Evolutionary conservation across 2,329 filamentous ascomycete genomes (phyloP), one percentile per base, ranked within the genome.

Genomic region (Aspergillus sclerotialis): DNA sequence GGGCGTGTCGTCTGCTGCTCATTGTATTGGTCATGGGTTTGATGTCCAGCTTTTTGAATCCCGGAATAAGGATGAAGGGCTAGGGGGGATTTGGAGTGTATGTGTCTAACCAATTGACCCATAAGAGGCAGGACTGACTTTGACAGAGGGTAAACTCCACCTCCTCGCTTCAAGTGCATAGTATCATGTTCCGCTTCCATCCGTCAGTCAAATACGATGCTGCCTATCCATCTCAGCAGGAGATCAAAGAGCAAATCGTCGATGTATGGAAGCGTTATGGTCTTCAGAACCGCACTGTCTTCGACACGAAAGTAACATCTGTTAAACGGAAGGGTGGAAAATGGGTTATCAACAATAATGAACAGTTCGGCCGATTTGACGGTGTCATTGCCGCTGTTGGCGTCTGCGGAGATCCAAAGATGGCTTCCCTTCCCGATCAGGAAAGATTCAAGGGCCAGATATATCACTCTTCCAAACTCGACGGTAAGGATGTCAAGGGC

Each of bases 151-250:
- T 92, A 26, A 90, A 92, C 64, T 84, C 83, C 33, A 89, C 84
- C 0, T 89, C 84, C 0, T 78, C 83, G 11, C 72, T 93, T 1
- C 85, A 92, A 52, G 89, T 93, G 14, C 84, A 93, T 56, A 85
- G 80, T 13, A 59, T 89, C 38, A 92, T 92, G 85, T 93, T 90
- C 58, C 76, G 86, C 14, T 94, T 93, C 56, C 84, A 90, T 46
- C 87, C 87, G 0, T 83, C 82, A 0, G 76, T 93, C 1, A 70
- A 75, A 40, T 93, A 84, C 78, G 67, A 75, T 21, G 67, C 70
- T 18, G 84, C 84, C n/a, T 93, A 93, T 51, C 87, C 87, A 0
- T 73, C 80, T 40, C 79, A 84, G 32, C 66, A 81, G 43, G 78
- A 89, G 58, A 92, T 93, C 39, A 69, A 89, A 28, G 70, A 72